A percentile compares a stretch with the other conserved stretches of the same genome.
Conservation (phyloP, 306 rosid genomes). For the Lathyrus aphaca region DNA sequence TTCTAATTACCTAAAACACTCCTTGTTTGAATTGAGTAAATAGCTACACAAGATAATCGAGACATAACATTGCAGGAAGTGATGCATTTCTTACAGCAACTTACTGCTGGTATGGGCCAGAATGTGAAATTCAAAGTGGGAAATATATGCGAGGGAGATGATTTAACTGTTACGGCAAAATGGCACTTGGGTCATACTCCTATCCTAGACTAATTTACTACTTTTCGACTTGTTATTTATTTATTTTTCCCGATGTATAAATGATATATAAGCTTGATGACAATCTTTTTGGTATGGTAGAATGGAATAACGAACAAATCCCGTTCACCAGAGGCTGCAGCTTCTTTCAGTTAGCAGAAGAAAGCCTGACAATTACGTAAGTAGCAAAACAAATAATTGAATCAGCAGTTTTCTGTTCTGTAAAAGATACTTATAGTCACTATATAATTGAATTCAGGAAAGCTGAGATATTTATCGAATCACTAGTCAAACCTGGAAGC, state of each 20-base stretch:
- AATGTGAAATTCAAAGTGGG: constrained; percentile 63
- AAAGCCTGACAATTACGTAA: constrained; percentile 53
- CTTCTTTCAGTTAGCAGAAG: constrained; percentile 66
- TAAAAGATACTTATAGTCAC: constrained; percentile 35
- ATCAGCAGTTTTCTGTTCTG: background rate
- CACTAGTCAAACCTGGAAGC: constrained; percentile 83
- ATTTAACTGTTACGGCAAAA: constrained; percentile 55
- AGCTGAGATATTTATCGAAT: constrained; percentile 72
- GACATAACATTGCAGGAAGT: constrained; percentile 58
- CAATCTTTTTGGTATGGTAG: constrained; percentile 46
- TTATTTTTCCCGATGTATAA: background rate
- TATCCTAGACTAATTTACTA: background rate
- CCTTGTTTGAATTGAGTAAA: background rate
- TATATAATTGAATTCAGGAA: constrained; percentile 50
- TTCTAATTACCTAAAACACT: background rate
- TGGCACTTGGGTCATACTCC: constrained; percentile 77
- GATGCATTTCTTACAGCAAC: constrained; percentile 58
- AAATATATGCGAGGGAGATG: constrained; percentile 59
- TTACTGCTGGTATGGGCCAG: constrained; percentile 66
- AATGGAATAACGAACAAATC: constrained; percentile 65
- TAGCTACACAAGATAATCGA: constrained; percentile 11
- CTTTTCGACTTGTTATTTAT: background rate
- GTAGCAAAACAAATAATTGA: background rate
- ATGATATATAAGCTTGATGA: constrained; percentile 8
- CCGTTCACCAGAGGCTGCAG: constrained; percentile 93